Percentiles rank a stretch among this genome's conserved stretches.
phyloP scores from a whole-genome alignment of 768 basidiomycete species.

The Saitozyma sp. region DNA sequence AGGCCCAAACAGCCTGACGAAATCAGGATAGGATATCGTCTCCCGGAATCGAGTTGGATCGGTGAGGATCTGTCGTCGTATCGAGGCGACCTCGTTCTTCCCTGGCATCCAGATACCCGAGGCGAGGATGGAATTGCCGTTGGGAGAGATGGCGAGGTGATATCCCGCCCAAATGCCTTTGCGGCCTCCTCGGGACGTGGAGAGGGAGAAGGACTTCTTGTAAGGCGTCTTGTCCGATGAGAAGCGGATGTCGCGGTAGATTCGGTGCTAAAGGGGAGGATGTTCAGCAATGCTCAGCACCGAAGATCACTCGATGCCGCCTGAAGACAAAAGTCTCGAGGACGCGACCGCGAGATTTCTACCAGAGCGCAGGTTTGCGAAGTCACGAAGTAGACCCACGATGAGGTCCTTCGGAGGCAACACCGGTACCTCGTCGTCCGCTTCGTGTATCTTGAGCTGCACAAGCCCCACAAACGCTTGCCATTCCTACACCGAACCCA shows the following conservation, averaged over 20 bases:
- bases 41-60: conserved; percentile 65
- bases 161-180: conserved; percentile 88
- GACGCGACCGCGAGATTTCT: too few species aligned
- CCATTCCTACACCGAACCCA: conserved; percentile 62
- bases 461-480: conserved; percentile 75
- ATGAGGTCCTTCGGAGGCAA: conserved; percentile 88
- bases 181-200: conserved; percentile 81
- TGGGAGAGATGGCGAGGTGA: conserved; percentile 58
- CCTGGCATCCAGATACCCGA: conserved; percentile 62
- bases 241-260: conserved; percentile 92
- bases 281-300: conserved; percentile 2
- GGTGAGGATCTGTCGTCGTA: conserved; percentile 71
- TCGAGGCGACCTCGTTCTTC: conserved; percentile 72
- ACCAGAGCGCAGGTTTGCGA: background rate
- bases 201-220: conserved; percentile 76
- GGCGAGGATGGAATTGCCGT: conserved; percentile 70
- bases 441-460: conserved; percentile 66
- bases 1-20: conserved; percentile 75
- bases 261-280: conserved; percentile 61
- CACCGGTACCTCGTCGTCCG: conserved; percentile 79
- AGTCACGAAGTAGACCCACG: conserved; percentile 21
- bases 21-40: conserved; percentile 67
- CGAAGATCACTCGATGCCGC: background rate
- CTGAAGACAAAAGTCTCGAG: background rate
- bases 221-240: conserved; percentile 96